A percentile compares a stretch with the other conserved stretches of the same genome.
These are phyloP conservation scores for Hypoxylon trugodes DNA, from an alignment of 495 filamentous ascomycete species.

Conservation along the genomic window DNA sequence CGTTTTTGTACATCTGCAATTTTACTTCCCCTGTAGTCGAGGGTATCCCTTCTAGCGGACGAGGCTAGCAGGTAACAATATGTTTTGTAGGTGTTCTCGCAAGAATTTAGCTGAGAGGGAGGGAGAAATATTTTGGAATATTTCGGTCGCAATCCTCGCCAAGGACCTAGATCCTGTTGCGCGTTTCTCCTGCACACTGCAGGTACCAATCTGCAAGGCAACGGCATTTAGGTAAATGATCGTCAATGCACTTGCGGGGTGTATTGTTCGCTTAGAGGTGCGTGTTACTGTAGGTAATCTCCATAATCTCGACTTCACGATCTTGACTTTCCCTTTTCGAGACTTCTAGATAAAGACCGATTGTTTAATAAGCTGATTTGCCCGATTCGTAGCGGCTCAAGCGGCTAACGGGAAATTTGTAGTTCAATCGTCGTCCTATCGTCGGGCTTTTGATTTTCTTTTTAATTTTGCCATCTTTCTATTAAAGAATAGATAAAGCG, in stretches of 20 bases:
- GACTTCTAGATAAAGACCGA: constrained; percentile 24
- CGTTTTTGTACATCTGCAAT: constrained; percentile 29
- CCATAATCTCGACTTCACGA: constrained; percentile 25
- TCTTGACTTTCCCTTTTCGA: constrained; percentile 27
- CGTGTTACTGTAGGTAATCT: constrained; percentile 13
- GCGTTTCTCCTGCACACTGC: constrained; percentile 37
- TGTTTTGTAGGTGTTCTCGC: constrained; percentile 3
- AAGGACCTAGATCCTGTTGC: constrained; percentile 14
- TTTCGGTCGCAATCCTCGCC: constrained; percentile 3
- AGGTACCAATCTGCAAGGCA: constrained; percentile 35
- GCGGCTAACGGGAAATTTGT: constrained; percentile 30
- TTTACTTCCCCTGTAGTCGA: constrained; percentile 24
- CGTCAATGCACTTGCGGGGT: constrained; percentile 15
- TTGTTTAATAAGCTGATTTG: constrained; percentile 26
- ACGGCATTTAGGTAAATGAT: constrained; percentile 37
- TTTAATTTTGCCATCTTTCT: background rate
- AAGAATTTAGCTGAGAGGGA: background rate
- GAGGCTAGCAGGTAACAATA: constrained; percentile 14
- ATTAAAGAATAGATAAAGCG: constrained; percentile 14
- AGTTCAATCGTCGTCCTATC: background rate
- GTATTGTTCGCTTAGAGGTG: constrained; percentile 32
- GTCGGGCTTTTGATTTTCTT: background rate
- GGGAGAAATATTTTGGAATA: constrained; percentile 21
- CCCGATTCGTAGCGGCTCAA: constrained; percentile 7
- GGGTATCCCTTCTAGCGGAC: constrained; percentile 5